Base-by-base conservation (phyloP, 768 basidiomycete genomes). In the Suillus weaverae region DNA sequence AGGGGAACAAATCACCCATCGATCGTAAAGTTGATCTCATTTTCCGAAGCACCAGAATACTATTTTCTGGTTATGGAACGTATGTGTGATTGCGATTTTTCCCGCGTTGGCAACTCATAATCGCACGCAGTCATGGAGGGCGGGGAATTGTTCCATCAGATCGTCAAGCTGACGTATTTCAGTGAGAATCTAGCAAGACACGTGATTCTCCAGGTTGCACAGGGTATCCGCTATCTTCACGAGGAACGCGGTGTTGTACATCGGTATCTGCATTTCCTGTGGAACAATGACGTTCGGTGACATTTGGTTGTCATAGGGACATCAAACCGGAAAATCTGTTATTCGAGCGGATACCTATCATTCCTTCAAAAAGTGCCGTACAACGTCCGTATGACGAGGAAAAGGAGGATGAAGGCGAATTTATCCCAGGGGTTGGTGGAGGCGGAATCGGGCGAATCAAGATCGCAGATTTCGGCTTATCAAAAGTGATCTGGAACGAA, bases 271-370 rank as follows among this genome's bases (percentile, higher is more conserved):
- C 32, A 18, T 50, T 22, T 32, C 33, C 5, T 39, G 36, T 51
- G 18, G 1, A 32, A 43, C 33, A 5, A 13, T 50, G 7, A 30
- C 30, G 16, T 7, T 46, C 22, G 22, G 53, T 30, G 36, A 67
- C 9, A 2, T 30, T 48, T 18, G 11, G 2, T 44, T 43, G 46
- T 36, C 14, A 30, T 69, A 86, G 85, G 41, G 97, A 99, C 73
- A 99, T 99, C 82, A 99, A 99, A 74, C 97, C 97, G 1, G 97
- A 99, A 73, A 99, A 99, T 74, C 81, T 99, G 18, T 82, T 99
- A 2, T 99, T 99, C 74, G 91, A 95, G 59, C 86, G 89, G 22
- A 97, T 98, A 76, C 93, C 95, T 38, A 91, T 97, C 72, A 81
- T 93, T 20, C 95, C 97, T 1, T 95, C 95, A 7, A 89, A 89